A percentile compares a stretch with the other conserved stretches of the same genome.
These are phyloP conservation scores for Poterioochromonas sp. DNA, from an alignment of 352 stramenopile species.

Conservation along the genomic window DNA sequence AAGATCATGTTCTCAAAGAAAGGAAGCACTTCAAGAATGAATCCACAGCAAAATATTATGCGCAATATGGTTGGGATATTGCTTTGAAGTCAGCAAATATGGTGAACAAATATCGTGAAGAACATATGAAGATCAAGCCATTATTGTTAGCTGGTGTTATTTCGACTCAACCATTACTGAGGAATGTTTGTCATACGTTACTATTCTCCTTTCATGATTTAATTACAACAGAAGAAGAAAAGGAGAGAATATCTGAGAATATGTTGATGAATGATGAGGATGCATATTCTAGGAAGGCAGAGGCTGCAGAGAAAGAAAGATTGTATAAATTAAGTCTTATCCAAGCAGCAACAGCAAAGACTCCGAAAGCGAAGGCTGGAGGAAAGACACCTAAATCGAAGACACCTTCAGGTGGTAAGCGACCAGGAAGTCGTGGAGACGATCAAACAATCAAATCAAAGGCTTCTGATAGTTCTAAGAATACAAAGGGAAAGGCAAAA, in stretches of 20 bases:
- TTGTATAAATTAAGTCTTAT: too few relatives aligned
- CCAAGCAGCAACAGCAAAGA: too few relatives aligned
- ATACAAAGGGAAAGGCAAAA: too few relatives aligned
- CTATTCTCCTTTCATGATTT: not conserved
- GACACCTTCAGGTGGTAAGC: too few relatives aligned
- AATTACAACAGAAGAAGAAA: not conserved
- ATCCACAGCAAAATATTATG: not conserved
- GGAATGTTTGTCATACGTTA: not conserved
- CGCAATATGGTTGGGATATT: not conserved
- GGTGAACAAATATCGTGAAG: not conserved
- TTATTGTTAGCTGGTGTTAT: not conserved
- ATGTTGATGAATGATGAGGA: not conserved
- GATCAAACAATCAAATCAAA: too few relatives aligned
- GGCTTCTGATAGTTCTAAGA: too few relatives aligned
- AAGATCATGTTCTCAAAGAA: not conserved
- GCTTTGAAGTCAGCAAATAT: not conserved
- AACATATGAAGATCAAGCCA: not conserved
- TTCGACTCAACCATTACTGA: not conserved
- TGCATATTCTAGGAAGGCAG: not conserved
- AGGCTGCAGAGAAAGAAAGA: too few relatives aligned
- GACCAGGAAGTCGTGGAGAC: too few relatives aligned
- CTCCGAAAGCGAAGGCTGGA: too few relatives aligned
- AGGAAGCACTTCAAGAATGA: not conserved
- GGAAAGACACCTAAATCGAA: too few relatives aligned
- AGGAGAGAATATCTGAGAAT: not conserved